A percentile compares a stretch with the other conserved stretches of the same genome.
These are phyloP conservation scores for Aspergillus quadrilineatus DNA, from an alignment of 2,329 filamentous ascomycete species.

Conservation along the genomic window DNA sequence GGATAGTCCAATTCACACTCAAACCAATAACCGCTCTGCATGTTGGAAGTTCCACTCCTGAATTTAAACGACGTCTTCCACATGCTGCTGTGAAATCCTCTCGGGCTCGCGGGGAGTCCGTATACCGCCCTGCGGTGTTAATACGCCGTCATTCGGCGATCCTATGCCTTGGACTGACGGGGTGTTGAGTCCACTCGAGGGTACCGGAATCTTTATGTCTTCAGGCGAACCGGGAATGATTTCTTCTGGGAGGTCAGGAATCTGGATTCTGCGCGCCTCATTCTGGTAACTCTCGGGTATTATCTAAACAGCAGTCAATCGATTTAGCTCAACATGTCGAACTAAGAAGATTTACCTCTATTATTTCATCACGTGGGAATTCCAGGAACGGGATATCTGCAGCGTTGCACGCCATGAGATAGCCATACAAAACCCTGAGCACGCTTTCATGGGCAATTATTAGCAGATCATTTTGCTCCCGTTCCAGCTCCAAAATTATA, in stretches of 20 bases:
- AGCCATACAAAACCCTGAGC: conserved; percentile 93
- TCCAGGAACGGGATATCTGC: conserved; percentile 89
- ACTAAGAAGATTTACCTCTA: conserved; percentile 61
- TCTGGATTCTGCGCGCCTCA: conserved; percentile 84
- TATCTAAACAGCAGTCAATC: conserved; percentile 56
- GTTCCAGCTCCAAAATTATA: conserved; percentile 94
- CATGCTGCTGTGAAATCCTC: conserved; percentile 46
- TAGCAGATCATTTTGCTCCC: conserved; percentile 94
- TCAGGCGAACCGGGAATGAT: conserved; percentile 77
- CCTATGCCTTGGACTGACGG: conserved; percentile 45
- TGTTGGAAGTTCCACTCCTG: conserved; percentile 1
- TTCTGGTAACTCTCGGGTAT: conserved; percentile 98
- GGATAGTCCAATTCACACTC: conserved; percentile 54
- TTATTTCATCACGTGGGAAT: conserved; percentile 95
- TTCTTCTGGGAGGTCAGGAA: conserved; percentile 64
- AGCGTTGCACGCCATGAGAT: conserved; percentile 97
- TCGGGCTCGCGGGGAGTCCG: conserved; percentile 46
- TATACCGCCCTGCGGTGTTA: conserved; percentile 44
- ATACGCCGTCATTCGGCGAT: conserved; percentile 40
- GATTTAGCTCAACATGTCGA: not conserved
- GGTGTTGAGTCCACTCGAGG: conserved; percentile 54
- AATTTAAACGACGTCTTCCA: conserved; percentile 44
- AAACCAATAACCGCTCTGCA: conserved; percentile 1
- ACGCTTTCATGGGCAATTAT: conserved; percentile 98
- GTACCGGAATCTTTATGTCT: conserved; percentile 75